phyloP scores from a whole-genome alignment of 139 green algal genomes.

The Spirogloea muscicola region DNA sequence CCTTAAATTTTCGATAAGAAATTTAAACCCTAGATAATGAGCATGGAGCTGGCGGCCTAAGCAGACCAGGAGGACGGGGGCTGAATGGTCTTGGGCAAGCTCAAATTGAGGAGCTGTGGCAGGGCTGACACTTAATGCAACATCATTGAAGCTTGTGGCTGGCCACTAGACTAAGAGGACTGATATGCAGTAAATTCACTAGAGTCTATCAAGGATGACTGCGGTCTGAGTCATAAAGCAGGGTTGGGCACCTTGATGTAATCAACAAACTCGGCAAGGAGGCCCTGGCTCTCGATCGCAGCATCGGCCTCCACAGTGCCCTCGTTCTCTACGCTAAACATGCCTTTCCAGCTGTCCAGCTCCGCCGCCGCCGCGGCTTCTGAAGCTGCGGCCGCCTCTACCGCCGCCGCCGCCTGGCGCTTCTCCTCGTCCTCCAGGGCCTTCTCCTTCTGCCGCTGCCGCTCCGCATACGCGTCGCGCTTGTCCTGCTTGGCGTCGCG shows the following conservation, averaged over 20 bases:
- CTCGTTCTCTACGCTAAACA: slow-evolving; percentile 44
- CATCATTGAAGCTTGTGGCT: no score
- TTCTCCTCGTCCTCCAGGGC: slow-evolving; percentile 24
- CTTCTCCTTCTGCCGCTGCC: slow-evolving; percentile 13
- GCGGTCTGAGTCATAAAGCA: no score
- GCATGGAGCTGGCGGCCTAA: no score
- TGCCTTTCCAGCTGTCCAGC: slow-evolving; percentile 42
- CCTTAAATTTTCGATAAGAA: no score
- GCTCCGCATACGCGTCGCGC: slow-evolving; percentile 16
- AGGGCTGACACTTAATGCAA: no score
- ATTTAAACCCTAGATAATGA: no score
- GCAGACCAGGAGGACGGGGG: no score
- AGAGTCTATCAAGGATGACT: no score
- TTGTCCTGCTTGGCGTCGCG: slow-evolving; percentile 32
- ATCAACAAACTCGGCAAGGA: slow-evolving; percentile 64
- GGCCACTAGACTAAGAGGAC: no score
- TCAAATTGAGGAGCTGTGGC: no score
- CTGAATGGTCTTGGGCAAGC: no score
- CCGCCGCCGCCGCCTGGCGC: slow-evolving; percentile 24
- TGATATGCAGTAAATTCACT: no score
- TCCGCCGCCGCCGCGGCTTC: slow-evolving; percentile 31
- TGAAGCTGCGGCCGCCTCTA: slow-evolving; percentile 1
- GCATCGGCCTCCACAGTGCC: slow-evolving; percentile 49
- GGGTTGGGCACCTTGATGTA: slow-evolving; percentile 67
- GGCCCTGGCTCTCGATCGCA: slow-evolving; percentile 49